These are phyloP conservation scores for Musa itinerans DNA, from an alignment of 176 grass and related monocot species.

Conservation along the genomic window DNA sequence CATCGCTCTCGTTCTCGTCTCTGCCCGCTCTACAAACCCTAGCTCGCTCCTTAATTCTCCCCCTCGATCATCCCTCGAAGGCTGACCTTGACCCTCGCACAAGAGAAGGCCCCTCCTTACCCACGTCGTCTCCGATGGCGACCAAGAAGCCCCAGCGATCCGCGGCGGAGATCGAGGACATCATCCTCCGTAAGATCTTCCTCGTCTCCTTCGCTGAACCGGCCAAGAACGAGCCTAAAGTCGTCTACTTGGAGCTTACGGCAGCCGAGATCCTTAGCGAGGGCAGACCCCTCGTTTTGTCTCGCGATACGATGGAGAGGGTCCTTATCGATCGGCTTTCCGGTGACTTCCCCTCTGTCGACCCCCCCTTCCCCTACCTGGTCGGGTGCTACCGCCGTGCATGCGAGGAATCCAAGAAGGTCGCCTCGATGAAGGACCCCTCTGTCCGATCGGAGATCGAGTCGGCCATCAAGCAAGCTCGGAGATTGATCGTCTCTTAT, in stretches of 20 bases:
- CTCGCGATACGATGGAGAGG: conserved; percentile 51
- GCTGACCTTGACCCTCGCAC: background rate
- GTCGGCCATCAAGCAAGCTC: conserved; percentile 40
- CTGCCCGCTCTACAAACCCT: background rate
- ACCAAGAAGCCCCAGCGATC: conserved; percentile 53
- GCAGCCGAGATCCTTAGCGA: conserved; percentile 96
- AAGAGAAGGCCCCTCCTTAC: too few species aligned
- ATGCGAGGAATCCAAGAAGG: conserved; percentile 64
- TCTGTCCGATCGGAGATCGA: conserved; percentile 38
- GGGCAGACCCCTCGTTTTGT: conserved; percentile 51
- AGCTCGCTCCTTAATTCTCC: background rate
- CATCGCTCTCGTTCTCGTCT: too few species aligned
- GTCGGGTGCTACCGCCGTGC: conserved; percentile 57
- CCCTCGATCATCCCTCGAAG: background rate
- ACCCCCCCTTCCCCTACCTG: conserved; percentile 53
- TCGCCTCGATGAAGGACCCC: conserved; percentile 69
- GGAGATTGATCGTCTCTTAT: conserved; percentile 62
- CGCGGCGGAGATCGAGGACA: conserved; percentile 80
- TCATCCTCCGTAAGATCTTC: conserved; percentile 96
- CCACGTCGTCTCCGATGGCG: conserved; percentile 11
- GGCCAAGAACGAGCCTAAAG: conserved; percentile 22
- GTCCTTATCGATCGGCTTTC: conserved; percentile 89
- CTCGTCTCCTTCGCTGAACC: conserved; percentile 65
- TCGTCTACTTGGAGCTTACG: conserved; percentile 77
- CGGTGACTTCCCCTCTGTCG: conserved; percentile 23